These are phyloP conservation scores for Megacollybia marginata DNA, from an alignment of 768 basidiomycete genomes.

Conservation along the genomic window DNA sequence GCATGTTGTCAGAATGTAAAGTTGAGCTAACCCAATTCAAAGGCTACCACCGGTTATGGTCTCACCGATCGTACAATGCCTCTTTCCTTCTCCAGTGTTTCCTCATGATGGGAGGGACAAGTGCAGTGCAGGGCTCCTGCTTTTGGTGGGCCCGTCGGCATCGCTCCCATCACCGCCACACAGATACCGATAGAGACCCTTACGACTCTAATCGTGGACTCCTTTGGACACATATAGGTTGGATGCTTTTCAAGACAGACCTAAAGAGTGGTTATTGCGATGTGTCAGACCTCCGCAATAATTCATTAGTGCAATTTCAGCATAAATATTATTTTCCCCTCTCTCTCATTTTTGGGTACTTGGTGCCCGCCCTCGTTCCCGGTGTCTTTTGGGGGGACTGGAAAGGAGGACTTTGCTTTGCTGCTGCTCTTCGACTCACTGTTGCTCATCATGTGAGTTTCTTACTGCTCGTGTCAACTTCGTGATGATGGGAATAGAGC, in stretches of 20 bases:
- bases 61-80: conserved; percentile 78
- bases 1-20: conserved; percentile 6
- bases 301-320: conserved; percentile 69
- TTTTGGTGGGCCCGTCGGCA: conserved; percentile 85
- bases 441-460: conserved; percentile 72
- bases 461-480: not conserved
- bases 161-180: conserved; percentile 73
- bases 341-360: conserved; percentile 58
- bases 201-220: conserved; percentile 50
- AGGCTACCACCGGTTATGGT: conserved; percentile 85
- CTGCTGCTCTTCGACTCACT: conserved; percentile 62
- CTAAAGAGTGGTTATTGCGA: conserved; percentile 67
- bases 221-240: conserved; percentile 61
- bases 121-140: conserved; percentile 82
- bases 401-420: conserved; percentile 71
- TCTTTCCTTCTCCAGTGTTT: conserved; percentile 62
- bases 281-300: conserved; percentile 62
- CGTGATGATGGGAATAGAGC: conserved; percentile 36
- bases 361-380: conserved; percentile 62
- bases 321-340: conserved; percentile 67
- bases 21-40: not conserved
- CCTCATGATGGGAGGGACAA: conserved; percentile 67
- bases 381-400: conserved; percentile 71
- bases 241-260: conserved; percentile 75
- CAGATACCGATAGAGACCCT: conserved; percentile 77